These are phyloP conservation scores for Penicillium dipodomyicola DNA, from an alignment of 495 filamentous ascomycete genomes.

Conservation along the genomic window DNA sequence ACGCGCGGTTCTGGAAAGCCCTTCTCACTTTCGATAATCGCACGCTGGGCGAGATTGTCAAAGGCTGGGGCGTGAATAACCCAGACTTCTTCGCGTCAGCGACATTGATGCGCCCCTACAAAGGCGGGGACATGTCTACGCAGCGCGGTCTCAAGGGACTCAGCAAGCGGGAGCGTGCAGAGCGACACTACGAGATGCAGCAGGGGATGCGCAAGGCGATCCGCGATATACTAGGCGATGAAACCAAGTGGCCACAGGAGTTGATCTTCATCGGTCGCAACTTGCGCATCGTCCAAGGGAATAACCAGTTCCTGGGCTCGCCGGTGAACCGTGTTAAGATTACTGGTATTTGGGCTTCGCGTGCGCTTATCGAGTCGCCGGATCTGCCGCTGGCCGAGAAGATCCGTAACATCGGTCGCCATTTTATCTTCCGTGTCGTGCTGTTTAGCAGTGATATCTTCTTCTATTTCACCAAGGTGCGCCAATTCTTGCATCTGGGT, in stretches of 20 bases:
- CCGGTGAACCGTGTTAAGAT: constrained; percentile 96
- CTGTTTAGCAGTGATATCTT: constrained; percentile 74
- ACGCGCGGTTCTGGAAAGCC: constrained; percentile 89
- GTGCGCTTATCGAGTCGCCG: constrained; percentile 68
- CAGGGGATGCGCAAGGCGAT: constrained; percentile 78
- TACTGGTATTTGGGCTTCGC: constrained; percentile 83
- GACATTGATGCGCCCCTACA: constrained; percentile 85
- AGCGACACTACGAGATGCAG: constrained; percentile 80
- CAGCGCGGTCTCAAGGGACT: constrained; percentile 60
- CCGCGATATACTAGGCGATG: constrained; percentile 79
- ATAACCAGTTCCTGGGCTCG: constrained; percentile 82
- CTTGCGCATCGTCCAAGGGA: constrained; percentile 85
- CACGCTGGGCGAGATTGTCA: constrained; percentile 67
- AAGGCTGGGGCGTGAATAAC: constrained; percentile 81
- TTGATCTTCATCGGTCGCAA: constrained; percentile 95
- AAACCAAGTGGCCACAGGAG: constrained; percentile 88
- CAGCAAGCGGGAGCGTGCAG: constrained; percentile 49
- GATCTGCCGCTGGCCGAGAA: constrained; percentile 57
- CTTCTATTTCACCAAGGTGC: constrained; percentile 76
- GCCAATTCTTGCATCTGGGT: constrained; percentile 70
- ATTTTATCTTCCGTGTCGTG: constrained; percentile 77
- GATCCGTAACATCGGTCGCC: constrained; percentile 58
- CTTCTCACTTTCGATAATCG: constrained; percentile 91
- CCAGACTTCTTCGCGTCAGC: constrained; percentile 87
- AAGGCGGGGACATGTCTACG: constrained; percentile 71